These are phyloP conservation scores for Carex cristatella DNA, from an alignment of 176 grass and related monocot species.

Conservation along the genomic window DNA sequence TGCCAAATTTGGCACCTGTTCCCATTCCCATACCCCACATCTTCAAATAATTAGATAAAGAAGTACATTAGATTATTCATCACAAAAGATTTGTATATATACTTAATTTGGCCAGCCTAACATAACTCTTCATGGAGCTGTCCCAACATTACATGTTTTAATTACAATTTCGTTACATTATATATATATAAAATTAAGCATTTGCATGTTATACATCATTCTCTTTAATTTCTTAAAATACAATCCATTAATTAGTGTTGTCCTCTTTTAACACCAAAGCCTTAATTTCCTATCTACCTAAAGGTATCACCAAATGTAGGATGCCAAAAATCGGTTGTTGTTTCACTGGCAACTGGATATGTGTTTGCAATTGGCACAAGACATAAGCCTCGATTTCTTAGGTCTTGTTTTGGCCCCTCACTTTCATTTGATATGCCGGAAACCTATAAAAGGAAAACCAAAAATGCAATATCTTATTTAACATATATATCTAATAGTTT, in stretches of 20 bases:
- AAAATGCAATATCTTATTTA: not conserved
- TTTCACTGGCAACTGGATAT: constrained; percentile 49
- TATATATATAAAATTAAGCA: not conserved
- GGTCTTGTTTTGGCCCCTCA: constrained; percentile 32
- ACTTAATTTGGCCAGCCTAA: constrained; percentile 30
- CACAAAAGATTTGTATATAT: constrained; percentile 8
- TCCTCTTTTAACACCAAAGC: not conserved
- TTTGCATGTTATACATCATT: not conserved
- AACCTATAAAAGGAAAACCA: constrained; percentile 24
- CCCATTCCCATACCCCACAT: constrained; percentile 20
- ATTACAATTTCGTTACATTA: not conserved
- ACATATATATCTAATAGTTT: not conserved
- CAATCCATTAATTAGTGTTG: not conserved
- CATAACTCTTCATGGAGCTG: constrained; percentile 27
- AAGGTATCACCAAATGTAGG: constrained; percentile 75
- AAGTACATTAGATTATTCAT: constrained; percentile 5
- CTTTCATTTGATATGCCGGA: constrained; percentile 38
- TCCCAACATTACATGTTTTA: constrained; percentile 21
- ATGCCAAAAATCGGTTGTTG: constrained; percentile 59
- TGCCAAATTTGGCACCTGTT: constrained; percentile 42
- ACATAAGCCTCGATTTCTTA: constrained; percentile 70
- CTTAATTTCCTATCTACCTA: constrained; percentile 36
- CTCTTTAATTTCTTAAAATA: constrained; percentile 12
- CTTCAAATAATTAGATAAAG: constrained; percentile 12
- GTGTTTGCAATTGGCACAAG: constrained; percentile 72